Evolutionary conservation across 192 early-diverging fungal genomes (phyloP), one percentile per base, ranked within the genome.

Genomic region (Coemansia asiatica): DNA sequence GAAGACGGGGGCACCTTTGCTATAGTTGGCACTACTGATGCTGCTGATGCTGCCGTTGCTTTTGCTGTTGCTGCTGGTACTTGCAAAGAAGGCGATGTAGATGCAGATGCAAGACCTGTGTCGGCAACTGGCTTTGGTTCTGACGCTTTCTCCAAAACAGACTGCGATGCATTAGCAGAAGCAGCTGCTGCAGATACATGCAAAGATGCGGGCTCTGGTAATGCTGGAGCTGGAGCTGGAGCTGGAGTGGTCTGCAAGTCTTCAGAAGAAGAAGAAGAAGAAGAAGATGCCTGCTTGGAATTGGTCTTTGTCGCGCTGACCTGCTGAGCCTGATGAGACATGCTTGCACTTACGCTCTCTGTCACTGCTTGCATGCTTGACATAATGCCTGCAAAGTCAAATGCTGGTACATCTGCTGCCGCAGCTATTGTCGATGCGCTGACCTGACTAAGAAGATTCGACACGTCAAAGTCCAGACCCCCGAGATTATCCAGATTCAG

Each of bases 381-480:
- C 35, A 36, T 36, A 10, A 36, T 36, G 35, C 35, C 35, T 4
- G 35, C 35, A 36, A 36, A 36, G 35, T 36, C 35, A 36, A 36
- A 36, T 4, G 10, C 35, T 10, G 35, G 35, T 7, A 10, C 35
- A 7, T 36, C 35, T 36, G 35, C 10, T 10, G 35, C 4, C 19
- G 49, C 57, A 12, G 35, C 58, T 21, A 50, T 23, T 7, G 59
- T 44, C 58, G 62, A 25, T 50, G 66, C 57, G 63, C 59, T 74
- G 28, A 80, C 72, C n/a, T 81, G 78, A 19, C 63, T 75, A 8
- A 75, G 57, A 19, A 81, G 64, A 28, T 63, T 72, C 6, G 79
- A 56, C 56, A 81, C 51, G 56, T 81, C 79, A 60, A 81, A 81
- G 35, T 75, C 70, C 25, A 80, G 60, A 12, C 66, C 66, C 18